These are phyloP conservation scores for Metschnikowia cerradonensis DNA, from an alignment of 805 yeast genomes.

Conservation along the genomic window DNA sequence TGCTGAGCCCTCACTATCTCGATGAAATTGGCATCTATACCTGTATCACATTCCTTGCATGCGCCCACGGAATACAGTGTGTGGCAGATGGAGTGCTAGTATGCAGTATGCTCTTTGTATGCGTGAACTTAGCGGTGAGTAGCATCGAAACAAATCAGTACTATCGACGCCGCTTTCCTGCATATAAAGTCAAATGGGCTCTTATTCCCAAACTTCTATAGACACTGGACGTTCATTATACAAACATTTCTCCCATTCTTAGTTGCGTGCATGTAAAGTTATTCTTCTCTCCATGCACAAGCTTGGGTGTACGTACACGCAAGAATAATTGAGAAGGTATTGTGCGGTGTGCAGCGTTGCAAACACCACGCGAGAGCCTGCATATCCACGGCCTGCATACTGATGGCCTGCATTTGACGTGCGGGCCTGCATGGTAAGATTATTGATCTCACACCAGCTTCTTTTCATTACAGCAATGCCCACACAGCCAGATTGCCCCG, in stretches of 20 bases:
- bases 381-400: no score
- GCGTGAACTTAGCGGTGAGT: slow-evolving; percentile 50
- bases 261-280: no score
- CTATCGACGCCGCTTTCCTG: slow-evolving; percentile 36
- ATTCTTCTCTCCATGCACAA: no score
- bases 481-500: slow-evolving; percentile 22
- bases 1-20: slow-evolving; percentile 65
- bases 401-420: not conserved
- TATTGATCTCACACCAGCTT: not conserved
- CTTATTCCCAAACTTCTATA: slow-evolving; percentile 30
- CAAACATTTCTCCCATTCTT: not conserved
- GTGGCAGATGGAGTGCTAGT: slow-evolving; percentile 20
- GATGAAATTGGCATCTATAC: slow-evolving; percentile 60
- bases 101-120: slow-evolving; percentile 30
- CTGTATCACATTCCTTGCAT: slow-evolving; percentile 24
- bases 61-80: slow-evolving; percentile 12
- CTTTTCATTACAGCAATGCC: slow-evolving; percentile 9
- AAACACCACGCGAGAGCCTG: no score
- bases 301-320: no score
- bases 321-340: no score
- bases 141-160: slow-evolving; percentile 49
- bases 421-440: not conserved
- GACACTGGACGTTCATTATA: not conserved
- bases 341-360: not conserved
- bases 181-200: slow-evolving; percentile 26